Conservation (phyloP, 768 basidiomycete species). For the Termitomyces eurrhizus region DNA sequence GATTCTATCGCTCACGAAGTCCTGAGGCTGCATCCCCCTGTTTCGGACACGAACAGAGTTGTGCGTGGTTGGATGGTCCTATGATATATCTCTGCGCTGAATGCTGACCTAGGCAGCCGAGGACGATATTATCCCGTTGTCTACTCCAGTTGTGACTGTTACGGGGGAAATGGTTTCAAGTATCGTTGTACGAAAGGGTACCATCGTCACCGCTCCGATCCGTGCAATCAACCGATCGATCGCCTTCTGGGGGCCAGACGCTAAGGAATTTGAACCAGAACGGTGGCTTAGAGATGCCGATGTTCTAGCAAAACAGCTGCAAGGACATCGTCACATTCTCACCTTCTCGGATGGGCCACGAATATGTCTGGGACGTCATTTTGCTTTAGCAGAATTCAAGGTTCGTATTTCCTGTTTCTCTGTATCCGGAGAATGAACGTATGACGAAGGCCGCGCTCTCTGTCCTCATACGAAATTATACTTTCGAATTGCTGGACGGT, state of each 20-base stretch:
- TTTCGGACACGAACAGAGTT: conserved; percentile 31
- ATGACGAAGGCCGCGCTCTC: conserved; percentile 35
- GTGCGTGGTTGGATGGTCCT: conserved; percentile 23
- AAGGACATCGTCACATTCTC: conserved; percentile 47
- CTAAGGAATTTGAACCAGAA: conserved; percentile 57
- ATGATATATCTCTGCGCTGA: not conserved
- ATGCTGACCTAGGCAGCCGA: conserved; percentile 31
- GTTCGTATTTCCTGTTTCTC: conserved; percentile 15
- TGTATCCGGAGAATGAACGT: not conserved
- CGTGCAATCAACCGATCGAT: conserved; percentile 45
- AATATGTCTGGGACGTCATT: conserved; percentile 44
- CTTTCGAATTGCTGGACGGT: conserved; percentile 38
- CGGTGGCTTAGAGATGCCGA: conserved; percentile 50
- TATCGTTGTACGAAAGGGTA: conserved; percentile 46
- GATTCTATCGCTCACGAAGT: conserved; percentile 47
- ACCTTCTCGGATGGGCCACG: conserved; percentile 52
- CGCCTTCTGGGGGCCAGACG: conserved; percentile 57
- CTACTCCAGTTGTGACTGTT: conserved; percentile 38
- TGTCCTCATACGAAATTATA: conserved; percentile 39
- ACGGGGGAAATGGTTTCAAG: conserved; percentile 35
- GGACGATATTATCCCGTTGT: conserved; percentile 61
- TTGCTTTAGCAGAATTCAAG: conserved; percentile 46
- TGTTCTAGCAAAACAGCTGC: conserved; percentile 32
- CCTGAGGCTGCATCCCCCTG: conserved; percentile 40
- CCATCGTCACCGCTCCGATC: conserved; percentile 39